phyloP scores from a whole-genome alignment of 805 yeast genomes.

The Yarrowia hollandica region DNA sequence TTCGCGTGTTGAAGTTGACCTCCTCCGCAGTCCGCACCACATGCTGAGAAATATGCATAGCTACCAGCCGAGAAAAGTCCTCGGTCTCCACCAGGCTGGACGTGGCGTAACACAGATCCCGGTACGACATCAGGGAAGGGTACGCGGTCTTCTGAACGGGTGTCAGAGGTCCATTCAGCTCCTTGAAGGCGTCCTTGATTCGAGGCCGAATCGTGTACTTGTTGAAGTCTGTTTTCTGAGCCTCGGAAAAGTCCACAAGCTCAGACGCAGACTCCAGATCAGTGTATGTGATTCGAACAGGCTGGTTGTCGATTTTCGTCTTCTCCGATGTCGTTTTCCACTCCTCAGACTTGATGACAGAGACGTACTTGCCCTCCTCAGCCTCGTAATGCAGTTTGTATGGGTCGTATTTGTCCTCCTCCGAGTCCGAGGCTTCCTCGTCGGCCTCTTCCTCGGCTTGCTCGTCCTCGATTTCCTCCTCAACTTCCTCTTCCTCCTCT shows the following conservation, averaged over 20 bases:
- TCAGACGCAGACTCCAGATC: background rate
- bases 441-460: slow-evolving; percentile 42
- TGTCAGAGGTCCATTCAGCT: background rate
- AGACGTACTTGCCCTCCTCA: slow-evolving; percentile 34
- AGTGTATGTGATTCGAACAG: slow-evolving; percentile 1
- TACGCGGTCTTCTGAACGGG: background rate
- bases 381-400: slow-evolving; percentile 72
- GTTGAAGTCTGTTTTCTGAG: background rate
- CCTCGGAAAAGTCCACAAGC: slow-evolving; percentile 12
- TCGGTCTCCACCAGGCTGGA: background rate
- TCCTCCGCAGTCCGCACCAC: slow-evolving; percentile 7
- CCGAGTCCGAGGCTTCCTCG: background rate
- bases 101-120: background rate
- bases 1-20: slow-evolving; percentile 3
- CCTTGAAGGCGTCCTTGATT: background rate
- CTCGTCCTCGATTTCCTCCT: slow-evolving; percentile 33
- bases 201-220: slow-evolving; percentile 9
- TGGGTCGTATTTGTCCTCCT: slow-evolving; percentile 53
- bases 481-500: slow-evolving; percentile 40
- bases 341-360: slow-evolving; percentile 1
- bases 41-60: slow-evolving; percentile 25
- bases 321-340: slow-evolving; percentile 10
- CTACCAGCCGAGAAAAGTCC: slow-evolving; percentile 14
- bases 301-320: background rate
- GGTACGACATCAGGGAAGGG: slow-evolving; percentile 6